Evolutionary conservation across 306 rosid genomes (phyloP).

Genomic region (Crataegus laevigata): DNA sequence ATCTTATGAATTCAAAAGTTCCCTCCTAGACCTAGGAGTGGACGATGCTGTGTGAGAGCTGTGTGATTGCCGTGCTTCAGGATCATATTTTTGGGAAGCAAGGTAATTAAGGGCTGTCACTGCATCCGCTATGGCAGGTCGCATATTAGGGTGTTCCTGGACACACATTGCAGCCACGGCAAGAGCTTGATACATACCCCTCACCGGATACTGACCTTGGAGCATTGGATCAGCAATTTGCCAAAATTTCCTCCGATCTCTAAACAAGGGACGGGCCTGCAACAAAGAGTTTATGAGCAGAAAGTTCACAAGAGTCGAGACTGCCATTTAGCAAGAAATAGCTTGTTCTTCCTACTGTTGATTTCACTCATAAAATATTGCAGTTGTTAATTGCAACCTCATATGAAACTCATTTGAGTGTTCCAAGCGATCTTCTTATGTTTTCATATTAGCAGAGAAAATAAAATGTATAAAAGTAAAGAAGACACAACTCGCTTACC

Average conservation of each 20-base stretch:
- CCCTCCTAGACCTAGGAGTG: slow-evolving; percentile 43
- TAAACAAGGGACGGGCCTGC: slow-evolving; percentile 54
- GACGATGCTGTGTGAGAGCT: slow-evolving; percentile 14
- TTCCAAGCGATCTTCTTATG: background rate
- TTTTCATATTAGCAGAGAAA: background rate
- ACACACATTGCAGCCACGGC: slow-evolving; percentile 61
- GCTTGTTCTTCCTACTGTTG: background rate
- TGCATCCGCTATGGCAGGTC: slow-evolving; percentile 52
- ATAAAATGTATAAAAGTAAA: background rate
- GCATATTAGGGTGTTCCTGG: slow-evolving; percentile 54
- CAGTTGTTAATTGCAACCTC: background rate
- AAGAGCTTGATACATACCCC: slow-evolving; percentile 56
- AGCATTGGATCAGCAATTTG: slow-evolving; percentile 51
- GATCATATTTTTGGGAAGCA: slow-evolving; percentile 41
- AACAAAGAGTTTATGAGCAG: slow-evolving; percentile 1
- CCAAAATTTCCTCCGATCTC: slow-evolving; percentile 41
- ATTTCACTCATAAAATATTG: background rate
- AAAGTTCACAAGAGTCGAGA: background rate
- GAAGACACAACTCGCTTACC: slow-evolving; percentile 27
- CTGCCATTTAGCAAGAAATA: background rate
- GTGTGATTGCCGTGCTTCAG: slow-evolving; percentile 28
- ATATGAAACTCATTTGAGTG: background rate
- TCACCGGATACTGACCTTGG: slow-evolving; percentile 49
- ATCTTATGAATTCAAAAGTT: slow-evolving; percentile 14
- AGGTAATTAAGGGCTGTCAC: slow-evolving; percentile 51